Base-by-base conservation (phyloP, 1,284 basidiomycete species). In the Trichosporon coremiiforme region DNA sequence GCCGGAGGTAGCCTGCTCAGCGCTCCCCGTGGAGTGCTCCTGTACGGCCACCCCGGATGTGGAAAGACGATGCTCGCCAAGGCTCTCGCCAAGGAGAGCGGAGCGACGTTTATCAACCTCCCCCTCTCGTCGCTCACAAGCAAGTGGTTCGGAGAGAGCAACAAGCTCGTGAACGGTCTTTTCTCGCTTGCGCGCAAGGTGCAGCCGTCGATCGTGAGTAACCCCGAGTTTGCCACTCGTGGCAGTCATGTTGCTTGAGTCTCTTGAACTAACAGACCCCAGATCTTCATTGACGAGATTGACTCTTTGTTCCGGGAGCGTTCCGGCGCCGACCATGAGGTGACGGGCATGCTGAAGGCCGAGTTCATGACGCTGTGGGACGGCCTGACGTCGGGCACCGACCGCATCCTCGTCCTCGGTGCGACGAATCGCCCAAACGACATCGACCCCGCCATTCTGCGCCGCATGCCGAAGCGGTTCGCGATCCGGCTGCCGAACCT, bases 341-440 rank as follows among this genome's bases (percentile, higher is more conserved):
- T 95, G 63, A 98, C 95, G 31, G 94, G 91, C 5, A 98, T 98
- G 95, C 97, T 99, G 90, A 99, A 99, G 85, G 96, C 96, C 1
- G 96, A 99, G 80, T 99, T 99, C 82, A 98, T 99, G 95, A 97
- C 94, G 90, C 86, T 98, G 45, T 99, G 97, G 97, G 97, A 99
- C 81, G 97, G 97, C 3, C 86, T 99, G n/a, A 88, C 91, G 0
- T 95, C 94, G 0, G 90, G 89, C 3, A 88, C 84, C 15, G 85
- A 87, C 22, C 88, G 94, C 25, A 96, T 99, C 77, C 84, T 99
- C 73, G 93, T 99, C 4, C 88, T 99, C 1, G 96, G 96, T 35
- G 96, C 95, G 0, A 98, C 96, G 6, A 99, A 99, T 83, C 87
- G 97, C 72, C 95, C 95, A 13, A 84, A 84, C 71, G 83, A 84